A percentile compares a stretch with the other conserved stretches of the same genome.
phyloP scores from a whole-genome alignment of 179 eudicot genomes.

The Beta macrorhiza region DNA sequence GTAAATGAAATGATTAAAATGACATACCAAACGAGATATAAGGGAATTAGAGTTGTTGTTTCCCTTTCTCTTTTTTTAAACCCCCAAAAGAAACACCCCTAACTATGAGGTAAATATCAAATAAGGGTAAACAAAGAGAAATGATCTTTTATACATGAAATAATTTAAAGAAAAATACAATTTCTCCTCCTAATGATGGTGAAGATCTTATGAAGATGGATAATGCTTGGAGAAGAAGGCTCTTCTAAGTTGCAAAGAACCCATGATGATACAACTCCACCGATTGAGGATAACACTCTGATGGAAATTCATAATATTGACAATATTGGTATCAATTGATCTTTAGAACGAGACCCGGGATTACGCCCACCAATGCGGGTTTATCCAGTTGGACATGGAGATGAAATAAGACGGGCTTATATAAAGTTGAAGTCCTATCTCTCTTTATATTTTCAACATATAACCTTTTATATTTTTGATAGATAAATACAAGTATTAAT shows the following conservation, averaged over 20 bases:
- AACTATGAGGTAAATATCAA: no score
- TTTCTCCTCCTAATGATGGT: no score
- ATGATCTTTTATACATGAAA: background rate
- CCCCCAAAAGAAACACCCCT: no score
- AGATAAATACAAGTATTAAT: no score
- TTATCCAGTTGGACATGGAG: background rate
- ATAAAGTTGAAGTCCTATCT: background rate
- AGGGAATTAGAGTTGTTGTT: no score
- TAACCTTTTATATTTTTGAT: no score
- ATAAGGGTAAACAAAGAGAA: background rate
- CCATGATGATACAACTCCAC: background rate
- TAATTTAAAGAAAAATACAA: background rate
- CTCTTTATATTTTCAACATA: no score
- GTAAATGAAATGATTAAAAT: no score
- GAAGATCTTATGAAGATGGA: no score
- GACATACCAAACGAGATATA: no score
- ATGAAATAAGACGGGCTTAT: conserved; percentile 15
- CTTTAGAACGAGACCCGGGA: conserved; percentile 1
- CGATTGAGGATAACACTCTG: background rate
- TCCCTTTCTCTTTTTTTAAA: no score
- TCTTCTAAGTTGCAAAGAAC: background rate
- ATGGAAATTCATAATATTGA: background rate
- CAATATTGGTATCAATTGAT: background rate
- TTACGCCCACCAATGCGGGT: background rate
- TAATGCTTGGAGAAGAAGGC: background rate